Conservation (phyloP, 352 stramenopile species). For the Phytophthora uliginosa region DNA sequence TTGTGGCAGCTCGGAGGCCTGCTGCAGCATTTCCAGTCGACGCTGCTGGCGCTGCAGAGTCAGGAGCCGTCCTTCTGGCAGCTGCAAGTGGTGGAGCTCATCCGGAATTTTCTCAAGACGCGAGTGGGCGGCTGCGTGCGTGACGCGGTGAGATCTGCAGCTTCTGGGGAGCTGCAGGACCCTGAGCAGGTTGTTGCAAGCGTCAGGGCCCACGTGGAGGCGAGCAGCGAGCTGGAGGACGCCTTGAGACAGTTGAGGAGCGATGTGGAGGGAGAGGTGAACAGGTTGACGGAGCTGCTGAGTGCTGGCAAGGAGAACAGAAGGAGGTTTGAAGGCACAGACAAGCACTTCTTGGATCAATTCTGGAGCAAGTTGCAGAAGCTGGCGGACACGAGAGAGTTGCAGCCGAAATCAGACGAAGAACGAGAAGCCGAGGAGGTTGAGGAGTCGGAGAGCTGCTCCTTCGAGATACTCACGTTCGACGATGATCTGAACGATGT, state of each 20-base stretch:
- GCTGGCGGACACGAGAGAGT: slow-evolving; percentile 2
- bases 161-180: slow-evolving; percentile 8
- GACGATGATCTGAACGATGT: slow-evolving; percentile 55
- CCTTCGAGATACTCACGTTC: slow-evolving; percentile 55
- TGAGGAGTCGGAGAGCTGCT: slow-evolving; percentile 29
- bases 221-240: slow-evolving; percentile 18
- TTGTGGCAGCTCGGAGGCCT: slow-evolving; percentile 40
- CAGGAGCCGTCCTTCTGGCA: slow-evolving; percentile 71
- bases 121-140: slow-evolving; percentile 17
- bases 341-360: slow-evolving; percentile 24
- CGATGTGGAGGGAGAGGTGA: slow-evolving; percentile 17
- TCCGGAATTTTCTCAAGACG: slow-evolving; percentile 36
- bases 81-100: slow-evolving; percentile 51
- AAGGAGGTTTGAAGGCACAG: neutral
- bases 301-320: slow-evolving; percentile 7
- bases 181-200: slow-evolving; percentile 8
- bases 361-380: slow-evolving; percentile 35
- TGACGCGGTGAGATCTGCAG: slow-evolving; percentile 3
- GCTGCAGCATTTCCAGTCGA: slow-evolving; percentile 44
- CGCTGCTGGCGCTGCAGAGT: slow-evolving; percentile 34
- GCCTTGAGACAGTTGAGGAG: slow-evolving; percentile 21
- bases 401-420: slow-evolving; percentile 11
- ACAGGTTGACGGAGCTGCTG: slow-evolving; percentile 13
- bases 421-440: slow-evolving; percentile 9
- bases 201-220: slow-evolving; percentile 10